phyloP scores from a whole-genome alignment of 2,329 filamentous ascomycete species.

The Alternaria gaisen region DNA sequence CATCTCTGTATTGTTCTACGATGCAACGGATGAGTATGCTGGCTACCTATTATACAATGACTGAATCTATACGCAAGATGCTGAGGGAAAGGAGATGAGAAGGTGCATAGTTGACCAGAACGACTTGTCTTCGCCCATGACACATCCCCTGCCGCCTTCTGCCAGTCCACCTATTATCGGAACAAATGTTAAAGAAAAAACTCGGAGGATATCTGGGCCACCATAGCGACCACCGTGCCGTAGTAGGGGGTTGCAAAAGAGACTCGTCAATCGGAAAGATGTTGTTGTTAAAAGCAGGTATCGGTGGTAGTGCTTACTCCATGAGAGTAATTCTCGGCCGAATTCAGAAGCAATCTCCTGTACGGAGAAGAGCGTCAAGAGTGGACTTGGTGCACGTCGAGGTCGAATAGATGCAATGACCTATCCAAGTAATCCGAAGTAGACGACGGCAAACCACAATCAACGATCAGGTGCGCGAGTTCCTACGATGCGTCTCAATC shows the following conservation, averaged over 20 bases:
- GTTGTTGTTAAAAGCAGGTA: neutral
- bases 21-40: constrained; percentile 15
- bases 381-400: neutral
- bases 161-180: constrained; percentile 3
- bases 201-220: neutral
- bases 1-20: constrained; percentile 9
- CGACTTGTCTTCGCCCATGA: neutral
- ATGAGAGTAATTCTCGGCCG: neutral
- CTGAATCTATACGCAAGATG: constrained; percentile 15
- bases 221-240: neutral
- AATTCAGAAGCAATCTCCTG: neutral
- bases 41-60: constrained; percentile 20
- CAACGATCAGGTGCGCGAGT: constrained; percentile 15
- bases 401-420: neutral
- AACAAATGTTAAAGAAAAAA: constrained; percentile 12
- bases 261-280: neutral
- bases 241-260: neutral
- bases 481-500: constrained; percentile 34
- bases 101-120: neutral
- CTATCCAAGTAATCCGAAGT: constrained; percentile 1
- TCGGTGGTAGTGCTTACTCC: neutral
- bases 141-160: constrained; percentile 4
- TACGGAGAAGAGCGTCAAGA: neutral
- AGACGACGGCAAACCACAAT: neutral
- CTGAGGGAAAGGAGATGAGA: neutral